Percentiles rank a stretch among this genome's conserved stretches.
phyloP scores from a whole-genome alignment of 1,284 basidiomycete genomes.

The Afroboletus lepidellus region DNA sequence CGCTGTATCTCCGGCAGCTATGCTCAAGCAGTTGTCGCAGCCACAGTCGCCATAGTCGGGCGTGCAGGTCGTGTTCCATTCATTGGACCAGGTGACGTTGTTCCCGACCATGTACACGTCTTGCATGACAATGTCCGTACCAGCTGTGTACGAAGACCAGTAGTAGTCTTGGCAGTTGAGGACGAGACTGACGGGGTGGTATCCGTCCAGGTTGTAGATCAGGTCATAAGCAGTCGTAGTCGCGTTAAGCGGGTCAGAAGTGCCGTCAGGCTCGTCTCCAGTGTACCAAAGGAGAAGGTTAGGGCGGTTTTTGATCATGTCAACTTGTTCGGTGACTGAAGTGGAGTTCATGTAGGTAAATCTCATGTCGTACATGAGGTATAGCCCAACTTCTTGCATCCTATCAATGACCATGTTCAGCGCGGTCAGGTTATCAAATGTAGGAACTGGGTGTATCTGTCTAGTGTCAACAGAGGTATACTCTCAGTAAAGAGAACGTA shows the following conservation, averaged over 20 bases:
- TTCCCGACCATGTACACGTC: constrained; percentile 63
- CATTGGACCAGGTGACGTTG: constrained; percentile 62
- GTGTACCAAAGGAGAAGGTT: constrained; percentile 79
- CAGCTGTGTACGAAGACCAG: constrained; percentile 56
- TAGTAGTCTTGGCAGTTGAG: constrained; percentile 73
- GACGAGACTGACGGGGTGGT: constrained; percentile 73
- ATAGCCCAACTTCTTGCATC: constrained; percentile 71
- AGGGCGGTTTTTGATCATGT: constrained; percentile 59
- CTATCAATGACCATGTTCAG: constrained; percentile 58
- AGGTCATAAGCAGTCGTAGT: constrained; percentile 56
- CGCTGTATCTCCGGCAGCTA: constrained; percentile 21
- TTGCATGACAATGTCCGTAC: constrained; percentile 61
- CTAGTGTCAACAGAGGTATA: constrained; percentile 1
- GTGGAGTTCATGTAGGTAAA: constrained; percentile 56
- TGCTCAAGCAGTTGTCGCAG: constrained; percentile 51
- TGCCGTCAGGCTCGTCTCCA: constrained; percentile 73
- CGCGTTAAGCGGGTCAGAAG: constrained; percentile 62
- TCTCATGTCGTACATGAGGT: constrained; percentile 74
- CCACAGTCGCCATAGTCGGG: constrained; percentile 69
- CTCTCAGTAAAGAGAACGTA: constrained; percentile 15
- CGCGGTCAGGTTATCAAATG: constrained; percentile 56
- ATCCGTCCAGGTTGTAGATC: constrained; percentile 69
- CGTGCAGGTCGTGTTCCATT: constrained; percentile 55
- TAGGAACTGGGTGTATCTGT: constrained; percentile 64
- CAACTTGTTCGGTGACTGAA: constrained; percentile 63